Evolutionary conservation across 768 basidiomycete species (phyloP).

Genomic region (Mycena leptocephala): DNA sequence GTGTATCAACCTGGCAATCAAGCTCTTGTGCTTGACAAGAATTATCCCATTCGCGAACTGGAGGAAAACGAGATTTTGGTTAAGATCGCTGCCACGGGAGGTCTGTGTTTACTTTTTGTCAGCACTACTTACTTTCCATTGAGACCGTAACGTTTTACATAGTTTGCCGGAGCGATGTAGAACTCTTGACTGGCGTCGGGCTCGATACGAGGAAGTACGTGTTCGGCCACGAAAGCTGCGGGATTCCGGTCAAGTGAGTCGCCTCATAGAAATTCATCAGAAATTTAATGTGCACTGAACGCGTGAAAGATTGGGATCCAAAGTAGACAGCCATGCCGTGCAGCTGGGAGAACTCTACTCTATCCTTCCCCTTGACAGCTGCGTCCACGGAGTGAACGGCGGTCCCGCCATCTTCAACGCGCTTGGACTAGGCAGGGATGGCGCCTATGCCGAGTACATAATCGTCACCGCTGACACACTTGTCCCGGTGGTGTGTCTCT

Average conservation of each 20-base stretch:
- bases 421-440: slow-evolving; percentile 30
- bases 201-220: slow-evolving; percentile 28
- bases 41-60: too few relatives aligned
- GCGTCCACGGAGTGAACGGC: slow-evolving; percentile 14
- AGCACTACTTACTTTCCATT: neutral
- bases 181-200: slow-evolving; percentile 16
- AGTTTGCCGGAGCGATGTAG: slow-evolving; percentile 31
- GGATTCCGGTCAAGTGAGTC: slow-evolving; percentile 31
- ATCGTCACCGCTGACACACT: too few relatives aligned
- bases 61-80: too few relatives aligned
- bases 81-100: too few relatives aligned
- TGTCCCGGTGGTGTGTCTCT: too few relatives aligned
- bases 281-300: neutral
- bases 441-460: too few relatives aligned
- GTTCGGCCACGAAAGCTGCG: slow-evolving; percentile 34
- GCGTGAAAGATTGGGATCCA: slow-evolving; percentile 31
- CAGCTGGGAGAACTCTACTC: slow-evolving; percentile 27
- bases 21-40: too few relatives aligned
- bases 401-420: slow-evolving; percentile 15
- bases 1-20: too few relatives aligned
- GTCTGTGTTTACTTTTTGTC: too few relatives aligned
- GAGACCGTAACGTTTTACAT: neutral
- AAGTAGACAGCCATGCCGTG: slow-evolving; percentile 18
- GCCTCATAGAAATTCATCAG: too few relatives aligned
- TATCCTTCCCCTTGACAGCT: slow-evolving; percentile 13